Base-by-base conservation (phyloP, 2,329 filamentous ascomycete species). In the Dothistroma pini region DNA sequence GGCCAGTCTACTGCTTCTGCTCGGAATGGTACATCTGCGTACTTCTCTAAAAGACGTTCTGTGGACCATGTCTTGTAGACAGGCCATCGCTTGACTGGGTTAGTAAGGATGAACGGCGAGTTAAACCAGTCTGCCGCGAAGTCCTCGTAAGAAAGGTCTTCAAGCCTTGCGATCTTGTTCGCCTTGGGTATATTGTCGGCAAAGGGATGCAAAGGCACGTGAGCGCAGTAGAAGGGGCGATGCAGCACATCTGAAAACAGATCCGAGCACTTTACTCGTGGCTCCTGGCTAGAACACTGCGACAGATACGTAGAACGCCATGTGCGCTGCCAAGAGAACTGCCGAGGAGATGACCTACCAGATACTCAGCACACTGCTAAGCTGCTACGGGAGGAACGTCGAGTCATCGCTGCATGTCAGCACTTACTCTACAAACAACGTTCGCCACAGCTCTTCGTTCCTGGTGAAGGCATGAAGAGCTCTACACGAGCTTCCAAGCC, bases 1-100 rank as follows among this genome's bases (percentile, higher is more conserved):
- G 87, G 85, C 93, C 93, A 97, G 76, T 97, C 91, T 5, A 97
- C 93, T 0, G 92, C 89, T 80, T 97, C 95, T 10, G 93, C 93
- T 47, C 91, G 86, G 75, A 97, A 97, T 55, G 84, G 81, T 2
- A 88, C 82, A 54, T 87, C 76, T 0, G 82, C 79, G 72, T 92
- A 91, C 62, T 81, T 79, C n/a, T 79, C 70, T 0, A 89, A 78
- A 0, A 97, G 81, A 10, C 77, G 77, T n/a, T 88, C 81, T 11
- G 89, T 82, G 2, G 84, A 87, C 93, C 93, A 97, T 31, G 83
- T 79, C 41, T 82, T 80, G 75, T 84, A 92, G 0, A 88, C 86
- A 1, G 90, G 90, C 93, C 95, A 97, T 63, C 84, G 74, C 70
- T 87, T 89, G 62, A 97, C 89, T 16, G 89, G 91, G 12, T 86